phyloP scores from a whole-genome alignment of 352 stramenopile genomes.

The Globisporangium megalacanthum region DNA sequence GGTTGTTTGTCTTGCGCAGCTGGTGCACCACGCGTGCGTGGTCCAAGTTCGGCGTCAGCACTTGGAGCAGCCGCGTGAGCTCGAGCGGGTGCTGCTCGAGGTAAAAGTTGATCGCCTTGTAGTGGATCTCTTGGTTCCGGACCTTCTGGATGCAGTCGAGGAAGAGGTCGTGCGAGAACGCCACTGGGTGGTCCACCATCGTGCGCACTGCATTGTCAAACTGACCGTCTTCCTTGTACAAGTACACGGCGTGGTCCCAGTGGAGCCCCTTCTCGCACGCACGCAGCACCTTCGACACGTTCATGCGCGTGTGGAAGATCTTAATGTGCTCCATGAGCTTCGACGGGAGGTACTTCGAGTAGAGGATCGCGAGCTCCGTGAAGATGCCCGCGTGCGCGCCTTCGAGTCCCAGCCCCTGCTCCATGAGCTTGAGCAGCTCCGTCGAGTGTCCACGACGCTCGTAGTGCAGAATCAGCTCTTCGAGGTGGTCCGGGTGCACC shows the following conservation, averaged over 20 bases:
- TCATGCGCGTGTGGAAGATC: slow-evolving; percentile 99
- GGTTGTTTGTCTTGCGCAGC: slow-evolving; percentile 95
- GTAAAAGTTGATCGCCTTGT: slow-evolving; percentile 99
- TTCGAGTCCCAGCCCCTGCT: slow-evolving; percentile 98
- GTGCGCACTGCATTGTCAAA: slow-evolving; percentile 98
- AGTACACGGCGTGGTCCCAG: slow-evolving; percentile 97
- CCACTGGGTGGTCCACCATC: slow-evolving; percentile 98
- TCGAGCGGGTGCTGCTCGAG: slow-evolving; percentile 96
- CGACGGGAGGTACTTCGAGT: slow-evolving; percentile 98
- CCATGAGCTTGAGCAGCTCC: slow-evolving; percentile 97
- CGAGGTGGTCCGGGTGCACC: slow-evolving; percentile 99
- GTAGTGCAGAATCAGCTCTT: slow-evolving; percentile 99
- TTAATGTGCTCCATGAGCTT: slow-evolving; percentile 99
- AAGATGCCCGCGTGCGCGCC: slow-evolving; percentile 99
- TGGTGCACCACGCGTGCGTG: slow-evolving; percentile 98
- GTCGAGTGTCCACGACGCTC: slow-evolving; percentile 96
- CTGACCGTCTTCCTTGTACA: slow-evolving; percentile 99
- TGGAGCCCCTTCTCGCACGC: slow-evolving; percentile 98
- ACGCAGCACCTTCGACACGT: slow-evolving; percentile 96
- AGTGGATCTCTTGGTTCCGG: slow-evolving; percentile 99
- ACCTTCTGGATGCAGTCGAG: slow-evolving; percentile 99
- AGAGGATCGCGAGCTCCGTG: slow-evolving; percentile 98
- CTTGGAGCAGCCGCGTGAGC: slow-evolving; percentile 96
- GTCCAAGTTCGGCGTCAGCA: slow-evolving; percentile 98
- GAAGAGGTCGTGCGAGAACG: slow-evolving; percentile 99